Conservation (phyloP, 441 rosid genomes). For the Mallotus repandus region DNA sequence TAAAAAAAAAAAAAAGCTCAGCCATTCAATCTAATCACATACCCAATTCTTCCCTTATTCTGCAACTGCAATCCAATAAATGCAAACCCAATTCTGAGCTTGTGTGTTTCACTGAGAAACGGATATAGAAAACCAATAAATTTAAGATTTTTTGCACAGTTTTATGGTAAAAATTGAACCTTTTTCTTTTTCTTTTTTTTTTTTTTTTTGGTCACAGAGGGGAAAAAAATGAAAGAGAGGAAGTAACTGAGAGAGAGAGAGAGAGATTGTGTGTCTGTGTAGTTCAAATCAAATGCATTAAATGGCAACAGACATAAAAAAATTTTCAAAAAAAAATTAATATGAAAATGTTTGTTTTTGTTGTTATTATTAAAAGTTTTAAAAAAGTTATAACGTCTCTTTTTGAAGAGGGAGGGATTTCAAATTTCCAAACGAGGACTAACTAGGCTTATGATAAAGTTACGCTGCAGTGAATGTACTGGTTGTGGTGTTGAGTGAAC, state of each 20-base stretch:
- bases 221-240: not conserved
- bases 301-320: constrained; percentile 27
- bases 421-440: constrained; percentile 44
- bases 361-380: constrained; percentile 5
- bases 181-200: not conserved
- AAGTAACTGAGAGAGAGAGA: constrained; percentile 1
- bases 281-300: constrained; percentile 40
- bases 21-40: constrained; percentile 12
- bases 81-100: not conserved
- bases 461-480: not conserved
- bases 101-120: not conserved
- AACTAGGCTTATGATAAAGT: not conserved
- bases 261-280: constrained; percentile 21
- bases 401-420: constrained; percentile 41
- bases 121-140: not conserved
- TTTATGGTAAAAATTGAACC: constrained; percentile 4
- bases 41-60: not conserved
- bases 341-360: not conserved
- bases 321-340: not conserved
- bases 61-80: not conserved
- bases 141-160: constrained; percentile 13
- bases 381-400: constrained; percentile 45
- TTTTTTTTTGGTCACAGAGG: too few species aligned
- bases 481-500: not conserved
- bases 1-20: not conserved